Evolutionary conservation across 208 protist species (phyloP).

Genomic region (Acanthamoeba lenticulata): DNA sequence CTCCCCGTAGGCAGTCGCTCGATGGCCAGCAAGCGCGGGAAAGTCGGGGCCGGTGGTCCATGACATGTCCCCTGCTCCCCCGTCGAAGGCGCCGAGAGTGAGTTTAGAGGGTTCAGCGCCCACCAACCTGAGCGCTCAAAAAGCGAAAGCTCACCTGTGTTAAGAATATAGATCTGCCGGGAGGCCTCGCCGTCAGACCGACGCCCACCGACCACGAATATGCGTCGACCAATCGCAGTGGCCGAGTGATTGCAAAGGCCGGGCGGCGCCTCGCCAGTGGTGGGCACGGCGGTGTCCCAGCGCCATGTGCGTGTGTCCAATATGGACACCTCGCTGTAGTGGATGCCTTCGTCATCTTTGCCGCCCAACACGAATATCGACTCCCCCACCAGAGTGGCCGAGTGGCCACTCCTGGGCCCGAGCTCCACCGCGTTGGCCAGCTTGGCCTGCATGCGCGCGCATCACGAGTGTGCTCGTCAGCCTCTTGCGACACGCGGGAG

Average conservation of each 20-base stretch:
- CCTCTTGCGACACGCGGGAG: not conserved
- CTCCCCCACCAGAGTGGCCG: slow-evolving; percentile 10
- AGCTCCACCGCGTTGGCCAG: not conserved
- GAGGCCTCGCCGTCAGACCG: not conserved
- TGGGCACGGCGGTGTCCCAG: not conserved
- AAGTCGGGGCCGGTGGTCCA: slow-evolving; percentile 25
- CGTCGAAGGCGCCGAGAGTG: too few relatives aligned
- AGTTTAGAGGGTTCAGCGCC: too few relatives aligned
- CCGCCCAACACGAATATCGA: slow-evolving; percentile 38
- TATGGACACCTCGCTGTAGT: slow-evolving; percentile 6
- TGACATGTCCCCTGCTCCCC: not conserved
- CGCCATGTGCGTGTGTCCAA: slow-evolving; percentile 2
- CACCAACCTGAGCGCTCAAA: too few relatives aligned
- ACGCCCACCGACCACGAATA: slow-evolving; percentile 1
- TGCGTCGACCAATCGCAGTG: not conserved
- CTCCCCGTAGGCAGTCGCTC: not conserved
- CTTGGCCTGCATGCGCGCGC: not conserved
- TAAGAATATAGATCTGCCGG: not conserved
- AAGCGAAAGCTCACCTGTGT: not conserved
- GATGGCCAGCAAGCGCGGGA: not conserved
- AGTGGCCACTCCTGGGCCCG: not conserved
- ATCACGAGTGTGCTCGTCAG: not conserved
- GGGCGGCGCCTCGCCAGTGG: slow-evolving; percentile 5
- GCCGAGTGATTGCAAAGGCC: slow-evolving; percentile 10
- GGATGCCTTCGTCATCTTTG: slow-evolving; percentile 15